Evolutionary conservation across 768 basidiomycete species (phyloP).

Genomic region (Tricholoma saponaceum): DNA sequence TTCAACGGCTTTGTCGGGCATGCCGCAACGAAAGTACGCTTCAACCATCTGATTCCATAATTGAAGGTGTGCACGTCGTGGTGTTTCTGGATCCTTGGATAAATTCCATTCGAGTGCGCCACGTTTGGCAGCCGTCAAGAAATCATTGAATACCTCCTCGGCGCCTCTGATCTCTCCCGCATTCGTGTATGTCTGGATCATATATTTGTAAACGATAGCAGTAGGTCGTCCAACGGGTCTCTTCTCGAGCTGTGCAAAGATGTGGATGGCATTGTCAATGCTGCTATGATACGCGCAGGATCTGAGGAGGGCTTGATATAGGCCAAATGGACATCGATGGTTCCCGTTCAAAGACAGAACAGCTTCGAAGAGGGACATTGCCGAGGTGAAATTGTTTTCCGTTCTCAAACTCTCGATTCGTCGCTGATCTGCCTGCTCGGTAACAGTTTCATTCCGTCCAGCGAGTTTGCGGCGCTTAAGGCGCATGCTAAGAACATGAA

Average conservation of each 20-base stretch:
- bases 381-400: constrained; percentile 70
- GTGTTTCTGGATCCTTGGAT: background rate
- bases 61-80: constrained; percentile 33
- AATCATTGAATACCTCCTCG: constrained; percentile 63
- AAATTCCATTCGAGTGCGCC: constrained; percentile 33
- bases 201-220: constrained; percentile 42
- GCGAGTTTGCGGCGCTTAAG: constrained; percentile 30
- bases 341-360: constrained; percentile 36
- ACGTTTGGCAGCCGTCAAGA: constrained; percentile 34
- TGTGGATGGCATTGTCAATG: constrained; percentile 54
- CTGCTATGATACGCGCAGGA: constrained; percentile 56
- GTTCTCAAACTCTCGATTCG: constrained; percentile 41
- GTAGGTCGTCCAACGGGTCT: constrained; percentile 26
- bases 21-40: constrained; percentile 61
- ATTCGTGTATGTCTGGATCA: constrained; percentile 57
- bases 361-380: constrained; percentile 69
- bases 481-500: constrained; percentile 39
- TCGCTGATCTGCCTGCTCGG: constrained; percentile 26
- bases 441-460: constrained; percentile 16
- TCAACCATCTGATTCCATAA: constrained; percentile 78
- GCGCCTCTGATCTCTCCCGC: constrained; percentile 43
- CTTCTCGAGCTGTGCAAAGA: constrained; percentile 62
- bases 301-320: constrained; percentile 56
- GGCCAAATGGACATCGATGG: constrained; percentile 24
- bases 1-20: constrained; percentile 58